These are phyloP conservation scores for Candolleomyces eurysporus DNA, from an alignment of 768 basidiomycete genomes.

Conservation along the genomic window DNA sequence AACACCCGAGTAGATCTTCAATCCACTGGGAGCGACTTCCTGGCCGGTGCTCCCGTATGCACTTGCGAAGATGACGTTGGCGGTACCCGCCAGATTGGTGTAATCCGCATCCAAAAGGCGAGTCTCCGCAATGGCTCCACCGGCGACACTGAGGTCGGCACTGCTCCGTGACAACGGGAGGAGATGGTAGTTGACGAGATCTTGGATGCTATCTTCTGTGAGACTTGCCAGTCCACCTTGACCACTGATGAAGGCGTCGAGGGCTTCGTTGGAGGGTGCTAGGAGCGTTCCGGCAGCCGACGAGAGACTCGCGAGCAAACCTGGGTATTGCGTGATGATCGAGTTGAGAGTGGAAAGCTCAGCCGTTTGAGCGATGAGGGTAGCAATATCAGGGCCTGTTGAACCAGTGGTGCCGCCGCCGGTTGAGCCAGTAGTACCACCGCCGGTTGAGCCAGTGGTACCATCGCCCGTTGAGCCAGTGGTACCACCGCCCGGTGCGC, in stretches of 20 bases:
- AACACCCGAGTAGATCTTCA: slow-evolving; percentile 8
- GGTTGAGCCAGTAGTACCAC: too few relatives aligned
- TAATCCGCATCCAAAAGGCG: neutral
- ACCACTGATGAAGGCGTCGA: neutral
- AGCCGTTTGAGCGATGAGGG: neutral
- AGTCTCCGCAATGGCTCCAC: slow-evolving; percentile 1
- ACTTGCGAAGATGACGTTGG: slow-evolving; percentile 8
- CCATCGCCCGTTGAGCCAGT: neutral
- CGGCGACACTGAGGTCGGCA: neutral
- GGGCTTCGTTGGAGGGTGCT: neutral
- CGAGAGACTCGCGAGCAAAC: neutral
- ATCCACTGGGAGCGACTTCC: neutral
- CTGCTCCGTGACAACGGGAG: neutral
- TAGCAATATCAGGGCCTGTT: neutral
- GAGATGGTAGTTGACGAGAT: slow-evolving; percentile 5
- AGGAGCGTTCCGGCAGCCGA: neutral
- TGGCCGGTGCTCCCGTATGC: slow-evolving; percentile 5
- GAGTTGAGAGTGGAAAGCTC: neutral
- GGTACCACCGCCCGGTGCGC: too few relatives aligned
- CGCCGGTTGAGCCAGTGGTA: neutral
- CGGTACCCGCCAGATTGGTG: slow-evolving; percentile 1
- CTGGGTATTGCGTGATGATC: neutral
- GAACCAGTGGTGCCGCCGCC: neutral
- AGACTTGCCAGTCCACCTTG: neutral
- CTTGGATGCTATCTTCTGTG: neutral